Evolutionary conservation across 139 green algal species (phyloP).

Genomic region (Nannochloris sp.): DNA sequence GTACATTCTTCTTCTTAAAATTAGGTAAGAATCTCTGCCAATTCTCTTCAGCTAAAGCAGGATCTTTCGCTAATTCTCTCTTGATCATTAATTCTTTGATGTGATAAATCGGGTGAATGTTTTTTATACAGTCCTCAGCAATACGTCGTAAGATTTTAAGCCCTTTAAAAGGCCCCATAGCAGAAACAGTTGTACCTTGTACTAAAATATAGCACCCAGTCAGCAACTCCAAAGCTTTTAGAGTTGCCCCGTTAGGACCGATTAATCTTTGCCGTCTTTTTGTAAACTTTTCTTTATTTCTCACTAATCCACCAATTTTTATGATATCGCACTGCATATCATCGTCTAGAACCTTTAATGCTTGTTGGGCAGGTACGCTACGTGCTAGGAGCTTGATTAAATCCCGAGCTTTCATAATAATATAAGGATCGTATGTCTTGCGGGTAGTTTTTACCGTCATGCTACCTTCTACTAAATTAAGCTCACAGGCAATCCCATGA

Average conservation of each 20-base stretch:
- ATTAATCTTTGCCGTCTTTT: slow-evolving; percentile 93
- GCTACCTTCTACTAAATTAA: slow-evolving; percentile 94
- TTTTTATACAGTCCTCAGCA: slow-evolving; percentile 97
- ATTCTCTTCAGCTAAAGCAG: slow-evolving; percentile 69
- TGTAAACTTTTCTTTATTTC: slow-evolving; percentile 97
- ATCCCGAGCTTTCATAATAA: slow-evolving; percentile 97
- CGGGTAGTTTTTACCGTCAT: slow-evolving; percentile 97
- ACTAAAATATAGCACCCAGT: slow-evolving; percentile 97
- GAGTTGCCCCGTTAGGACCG: slow-evolving; percentile 90
- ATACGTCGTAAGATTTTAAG: slow-evolving; percentile 89
- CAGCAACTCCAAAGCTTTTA: slow-evolving; percentile 98
- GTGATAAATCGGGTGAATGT: slow-evolving; percentile 99
- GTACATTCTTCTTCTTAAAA: slow-evolving; percentile 99
- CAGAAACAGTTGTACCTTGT: slow-evolving; percentile 89
- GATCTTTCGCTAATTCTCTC: slow-evolving; percentile 93
- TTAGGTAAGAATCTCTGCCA: slow-evolving; percentile 99
- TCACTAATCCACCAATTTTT: slow-evolving; percentile 91
- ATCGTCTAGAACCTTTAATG: slow-evolving; percentile 89
- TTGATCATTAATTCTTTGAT: slow-evolving; percentile 99
- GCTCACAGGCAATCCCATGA: slow-evolving; percentile 76
- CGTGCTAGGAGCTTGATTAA: slow-evolving; percentile 97
- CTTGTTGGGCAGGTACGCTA: slow-evolving; percentile 86
- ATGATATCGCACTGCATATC: slow-evolving; percentile 97
- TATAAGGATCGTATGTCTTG: slow-evolving; percentile 97
- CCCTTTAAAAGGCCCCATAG: slow-evolving; percentile 91